A percentile compares a stretch with the other conserved stretches of the same genome.
phyloP scores from a whole-genome alignment of 345 rosid species.

The Trapa bicornis region DNA sequence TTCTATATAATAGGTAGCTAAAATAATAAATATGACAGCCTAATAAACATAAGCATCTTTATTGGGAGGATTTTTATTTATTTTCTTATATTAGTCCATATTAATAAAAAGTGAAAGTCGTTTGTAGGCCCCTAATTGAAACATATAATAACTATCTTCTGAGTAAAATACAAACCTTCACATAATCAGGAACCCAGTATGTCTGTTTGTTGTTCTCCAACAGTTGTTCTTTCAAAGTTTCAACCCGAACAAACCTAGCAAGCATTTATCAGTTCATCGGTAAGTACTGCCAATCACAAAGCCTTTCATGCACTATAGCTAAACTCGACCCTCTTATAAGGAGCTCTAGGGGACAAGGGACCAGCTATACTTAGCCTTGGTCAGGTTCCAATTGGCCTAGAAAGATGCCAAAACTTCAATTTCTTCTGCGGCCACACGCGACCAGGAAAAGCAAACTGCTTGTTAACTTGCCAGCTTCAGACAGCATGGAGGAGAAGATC shows the following conservation, averaged over 20 bases:
- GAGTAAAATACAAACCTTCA: constrained; percentile 50
- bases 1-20: no score
- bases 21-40: neutral
- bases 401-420: no score
- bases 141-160: neutral
- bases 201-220: constrained; percentile 79
- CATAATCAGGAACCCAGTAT: constrained; percentile 95
- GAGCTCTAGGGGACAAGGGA: no score
- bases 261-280: constrained; percentile 6
- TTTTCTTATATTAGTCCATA: neutral
- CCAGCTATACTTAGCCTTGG: no score
- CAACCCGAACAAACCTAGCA: constrained; percentile 86
- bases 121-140: neutral
- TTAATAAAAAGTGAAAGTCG: neutral
- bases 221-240: constrained; percentile 59
- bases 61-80: neutral
- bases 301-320: neutral
- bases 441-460: no score
- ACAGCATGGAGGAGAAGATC: no score
- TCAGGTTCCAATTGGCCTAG: no score
- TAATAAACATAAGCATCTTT: neutral
- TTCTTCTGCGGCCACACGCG: no score
- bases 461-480: no score
- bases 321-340: neutral
- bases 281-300: neutral